These are phyloP conservation scores for Euptelea pleiosperma DNA, from an alignment of 164 flowering plant genomes.

Conservation along the genomic window DNA sequence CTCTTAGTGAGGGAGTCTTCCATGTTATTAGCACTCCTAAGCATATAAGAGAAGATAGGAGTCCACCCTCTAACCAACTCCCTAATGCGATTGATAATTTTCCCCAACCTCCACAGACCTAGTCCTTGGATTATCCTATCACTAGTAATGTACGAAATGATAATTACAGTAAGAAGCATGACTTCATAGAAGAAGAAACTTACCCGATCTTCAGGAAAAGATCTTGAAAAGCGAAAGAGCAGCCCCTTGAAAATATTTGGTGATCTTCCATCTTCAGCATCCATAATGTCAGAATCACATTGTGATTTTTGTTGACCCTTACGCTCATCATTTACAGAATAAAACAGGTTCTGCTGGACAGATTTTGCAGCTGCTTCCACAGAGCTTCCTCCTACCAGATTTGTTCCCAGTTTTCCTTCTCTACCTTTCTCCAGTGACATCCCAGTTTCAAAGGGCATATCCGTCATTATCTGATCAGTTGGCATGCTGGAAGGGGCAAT, in stretches of 20 bases:
- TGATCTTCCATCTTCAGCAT: slow-evolving; percentile 21
- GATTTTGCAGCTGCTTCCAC: slow-evolving; percentile 15
- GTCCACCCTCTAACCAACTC: no score
- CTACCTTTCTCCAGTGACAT: slow-evolving; percentile 28
- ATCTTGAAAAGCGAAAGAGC: slow-evolving; percentile 63
- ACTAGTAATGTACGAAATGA: no score
- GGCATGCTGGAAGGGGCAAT: slow-evolving; percentile 23
- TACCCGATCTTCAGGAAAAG: slow-evolving; percentile 81
- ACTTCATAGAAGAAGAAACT: slow-evolving; percentile 23
- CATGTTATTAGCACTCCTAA: no score
- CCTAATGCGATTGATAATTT: no score
- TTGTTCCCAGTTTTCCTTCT: slow-evolving; percentile 26
- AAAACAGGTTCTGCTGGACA: slow-evolving; percentile 13
- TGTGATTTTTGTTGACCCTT: slow-evolving; percentile 26
- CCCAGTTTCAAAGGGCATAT: slow-evolving; percentile 22
- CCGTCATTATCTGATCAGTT: slow-evolving; percentile 17
- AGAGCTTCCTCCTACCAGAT: slow-evolving; percentile 18
- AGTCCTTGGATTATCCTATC: neutral
- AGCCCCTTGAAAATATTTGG: slow-evolving; percentile 54
- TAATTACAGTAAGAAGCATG: neutral
- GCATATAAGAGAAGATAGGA: no score
- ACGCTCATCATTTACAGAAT: slow-evolving; percentile 18
- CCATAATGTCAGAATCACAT: slow-evolving; percentile 19
- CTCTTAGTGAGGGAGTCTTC: no score
- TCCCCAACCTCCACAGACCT: neutral